Conservation (phyloP, 1,139 yeast species). For the Pneumocystis murina region DNA sequence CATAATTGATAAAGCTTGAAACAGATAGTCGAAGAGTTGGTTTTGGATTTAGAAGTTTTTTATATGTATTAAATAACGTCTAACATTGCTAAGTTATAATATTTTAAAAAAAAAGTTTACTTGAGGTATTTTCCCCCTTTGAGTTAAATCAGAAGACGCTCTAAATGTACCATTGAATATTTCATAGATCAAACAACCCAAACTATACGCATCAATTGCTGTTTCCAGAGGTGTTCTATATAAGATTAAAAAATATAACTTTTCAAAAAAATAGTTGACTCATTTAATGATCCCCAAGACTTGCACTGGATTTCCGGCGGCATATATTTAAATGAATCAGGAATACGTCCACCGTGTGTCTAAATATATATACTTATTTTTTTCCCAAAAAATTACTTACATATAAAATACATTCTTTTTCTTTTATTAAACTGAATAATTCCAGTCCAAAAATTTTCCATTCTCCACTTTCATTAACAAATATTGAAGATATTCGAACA, state of each 20-base stretch:
- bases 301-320: constrained; percentile 33
- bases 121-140: constrained; percentile 22
- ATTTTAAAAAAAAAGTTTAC: constrained; percentile 16
- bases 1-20: constrained; percentile 36
- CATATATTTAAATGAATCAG: constrained; percentile 24
- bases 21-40: constrained; percentile 31
- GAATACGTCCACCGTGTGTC: constrained; percentile 22
- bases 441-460: constrained; percentile 84
- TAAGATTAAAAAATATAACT: constrained; percentile 1
- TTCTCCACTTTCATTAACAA: constrained; percentile 54
- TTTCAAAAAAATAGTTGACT: constrained; percentile 21
- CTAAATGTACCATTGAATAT: constrained; percentile 29
- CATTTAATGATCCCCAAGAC: constrained; percentile 34
- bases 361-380: constrained; percentile 6
- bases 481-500: constrained; percentile 43
- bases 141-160: constrained; percentile 17
- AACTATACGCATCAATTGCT: constrained; percentile 41
- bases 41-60: constrained; percentile 18
- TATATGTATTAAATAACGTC: constrained; percentile 9
- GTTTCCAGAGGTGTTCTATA: not conserved
- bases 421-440: constrained; percentile 32
- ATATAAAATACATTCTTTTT: constrained; percentile 17
- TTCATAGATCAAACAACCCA: constrained; percentile 42
- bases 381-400: not conserved
- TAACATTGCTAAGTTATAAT: not conserved